phyloP scores from a whole-genome alignment of 108 stramenopile genomes.

The Cyclostephanos invisitatus region DNA sequence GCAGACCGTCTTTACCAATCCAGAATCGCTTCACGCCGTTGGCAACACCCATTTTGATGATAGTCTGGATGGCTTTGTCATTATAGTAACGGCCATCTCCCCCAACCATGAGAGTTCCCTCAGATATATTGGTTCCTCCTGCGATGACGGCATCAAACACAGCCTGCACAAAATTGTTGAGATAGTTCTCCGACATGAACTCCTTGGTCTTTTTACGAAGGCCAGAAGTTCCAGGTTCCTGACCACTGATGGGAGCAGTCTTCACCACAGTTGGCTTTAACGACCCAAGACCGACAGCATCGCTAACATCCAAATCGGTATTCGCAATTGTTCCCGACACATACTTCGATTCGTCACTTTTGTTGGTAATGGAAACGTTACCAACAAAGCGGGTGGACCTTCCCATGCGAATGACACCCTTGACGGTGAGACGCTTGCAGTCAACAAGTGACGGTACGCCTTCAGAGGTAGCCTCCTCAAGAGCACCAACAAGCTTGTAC shows the following conservation, averaged over 20 bases:
- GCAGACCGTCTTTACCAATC: slow-evolving; percentile 96
- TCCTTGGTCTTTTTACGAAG: slow-evolving; percentile 98
- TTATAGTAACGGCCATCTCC: slow-evolving; percentile 99
- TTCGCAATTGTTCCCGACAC: slow-evolving; percentile 84
- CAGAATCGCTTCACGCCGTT: slow-evolving; percentile 96
- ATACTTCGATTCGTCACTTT: slow-evolving; percentile 87
- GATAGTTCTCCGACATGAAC: slow-evolving; percentile 93
- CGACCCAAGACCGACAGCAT: slow-evolving; percentile 81
- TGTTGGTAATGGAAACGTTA: slow-evolving; percentile 85
- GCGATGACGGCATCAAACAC: slow-evolving; percentile 92
- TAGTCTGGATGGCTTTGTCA: slow-evolving; percentile 93
- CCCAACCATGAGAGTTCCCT: slow-evolving; percentile 93
- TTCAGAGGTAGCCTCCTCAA: slow-evolving; percentile 86
- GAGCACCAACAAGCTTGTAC: slow-evolving; percentile 93
- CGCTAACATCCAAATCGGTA: slow-evolving; percentile 87
- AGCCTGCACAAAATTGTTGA: slow-evolving; percentile 99
- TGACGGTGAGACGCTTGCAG: slow-evolving; percentile 88
- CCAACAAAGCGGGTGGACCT: slow-evolving; percentile 89
- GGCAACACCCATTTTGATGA: slow-evolving; percentile 95
- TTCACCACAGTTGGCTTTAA: slow-evolving; percentile 77
- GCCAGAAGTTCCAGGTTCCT: slow-evolving; percentile 99
- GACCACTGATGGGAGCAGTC: slow-evolving; percentile 94
- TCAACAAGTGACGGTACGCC: slow-evolving; percentile 93
- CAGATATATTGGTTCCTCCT: slow-evolving; percentile 82
- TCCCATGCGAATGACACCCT: slow-evolving; percentile 88